A percentile compares a stretch with the other conserved stretches of the same genome.
phyloP scores from a whole-genome alignment of 2,329 filamentous ascomycete genomes.

The Hypoxylon sp. region DNA sequence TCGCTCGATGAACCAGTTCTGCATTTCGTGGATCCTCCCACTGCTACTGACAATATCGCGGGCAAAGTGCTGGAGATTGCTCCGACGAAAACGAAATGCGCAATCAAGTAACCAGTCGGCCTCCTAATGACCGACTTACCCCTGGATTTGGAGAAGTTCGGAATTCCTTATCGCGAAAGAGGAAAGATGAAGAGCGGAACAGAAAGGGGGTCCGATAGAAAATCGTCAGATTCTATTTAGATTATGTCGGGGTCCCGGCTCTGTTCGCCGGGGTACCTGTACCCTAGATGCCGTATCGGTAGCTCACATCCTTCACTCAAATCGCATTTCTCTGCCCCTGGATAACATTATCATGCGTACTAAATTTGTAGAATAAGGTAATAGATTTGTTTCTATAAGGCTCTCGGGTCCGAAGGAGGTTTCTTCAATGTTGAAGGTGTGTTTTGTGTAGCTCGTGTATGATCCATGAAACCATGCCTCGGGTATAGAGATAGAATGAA shows the following conservation, averaged over 20 bases:
- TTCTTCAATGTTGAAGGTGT: slow-evolving; percentile 22
- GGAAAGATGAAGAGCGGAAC: slow-evolving; percentile 20
- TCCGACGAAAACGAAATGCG: slow-evolving; percentile 14
- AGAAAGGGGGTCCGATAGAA: slow-evolving; percentile 17
- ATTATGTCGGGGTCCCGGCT: slow-evolving; percentile 27
- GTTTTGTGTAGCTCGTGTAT: slow-evolving; percentile 46
- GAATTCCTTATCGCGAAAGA: slow-evolving; percentile 27
- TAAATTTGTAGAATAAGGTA: slow-evolving; percentile 23
- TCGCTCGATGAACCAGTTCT: not conserved
- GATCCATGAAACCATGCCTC: slow-evolving; percentile 42
- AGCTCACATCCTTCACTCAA: not conserved
- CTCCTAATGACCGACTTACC: slow-evolving; percentile 10
- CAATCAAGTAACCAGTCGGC: not conserved
- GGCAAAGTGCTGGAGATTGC: not conserved
- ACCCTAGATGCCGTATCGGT: slow-evolving; percentile 16
- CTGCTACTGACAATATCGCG: not conserved
- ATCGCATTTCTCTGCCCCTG: slow-evolving; percentile 9
- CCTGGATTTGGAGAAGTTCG: slow-evolving; percentile 23
- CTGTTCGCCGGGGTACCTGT: slow-evolving; percentile 11
- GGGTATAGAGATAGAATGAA: slow-evolving; percentile 40
- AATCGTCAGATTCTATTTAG: slow-evolving; percentile 27
- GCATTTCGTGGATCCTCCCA: not conserved
- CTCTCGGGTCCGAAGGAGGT: slow-evolving; percentile 9
- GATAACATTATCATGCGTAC: slow-evolving; percentile 14
- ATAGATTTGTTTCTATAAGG: slow-evolving; percentile 37